Evolutionary conservation across 208 protist genomes (phyloP).

Genomic region (Ichthyophonus hoferi): DNA sequence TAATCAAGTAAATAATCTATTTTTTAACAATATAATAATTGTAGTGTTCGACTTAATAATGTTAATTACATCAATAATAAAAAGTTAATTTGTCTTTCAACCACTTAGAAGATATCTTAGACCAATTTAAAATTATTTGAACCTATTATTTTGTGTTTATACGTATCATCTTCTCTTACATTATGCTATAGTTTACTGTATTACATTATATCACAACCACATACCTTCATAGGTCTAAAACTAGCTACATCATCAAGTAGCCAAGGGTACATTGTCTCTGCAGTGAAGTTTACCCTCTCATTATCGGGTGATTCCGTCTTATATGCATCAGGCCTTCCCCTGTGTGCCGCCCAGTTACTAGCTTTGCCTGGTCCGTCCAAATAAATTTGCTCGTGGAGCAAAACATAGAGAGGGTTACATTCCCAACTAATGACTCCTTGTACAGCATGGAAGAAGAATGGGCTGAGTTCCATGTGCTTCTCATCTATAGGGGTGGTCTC

Average conservation of each 20-base stretch:
- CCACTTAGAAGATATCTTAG: too few species aligned
- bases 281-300: not conserved
- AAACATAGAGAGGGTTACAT: not conserved
- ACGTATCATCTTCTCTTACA: too few species aligned
- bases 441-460: not conserved
- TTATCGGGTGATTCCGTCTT: too few species aligned
- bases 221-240: not conserved
- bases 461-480: not conserved
- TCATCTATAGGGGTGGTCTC: not conserved
- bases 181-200: too few species aligned
- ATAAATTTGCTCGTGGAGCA: constrained; percentile 7
- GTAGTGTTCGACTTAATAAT: too few species aligned
- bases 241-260: not conserved
- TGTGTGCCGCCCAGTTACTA: not conserved
- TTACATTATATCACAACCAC: too few species aligned
- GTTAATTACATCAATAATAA: too few species aligned
- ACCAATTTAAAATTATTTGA: too few species aligned
- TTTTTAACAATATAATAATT: too few species aligned
- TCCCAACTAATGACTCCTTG: not conserved
- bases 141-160: too few species aligned
- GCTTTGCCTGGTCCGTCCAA: not conserved
- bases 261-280: not conserved
- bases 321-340: not conserved
- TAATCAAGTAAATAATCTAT: too few species aligned
- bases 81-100: too few species aligned